Evolutionary conservation across 495 filamentous ascomycete species (phyloP), one percentile per base, ranked within the genome.

Genomic region (Hypoxylon intermedium): DNA sequence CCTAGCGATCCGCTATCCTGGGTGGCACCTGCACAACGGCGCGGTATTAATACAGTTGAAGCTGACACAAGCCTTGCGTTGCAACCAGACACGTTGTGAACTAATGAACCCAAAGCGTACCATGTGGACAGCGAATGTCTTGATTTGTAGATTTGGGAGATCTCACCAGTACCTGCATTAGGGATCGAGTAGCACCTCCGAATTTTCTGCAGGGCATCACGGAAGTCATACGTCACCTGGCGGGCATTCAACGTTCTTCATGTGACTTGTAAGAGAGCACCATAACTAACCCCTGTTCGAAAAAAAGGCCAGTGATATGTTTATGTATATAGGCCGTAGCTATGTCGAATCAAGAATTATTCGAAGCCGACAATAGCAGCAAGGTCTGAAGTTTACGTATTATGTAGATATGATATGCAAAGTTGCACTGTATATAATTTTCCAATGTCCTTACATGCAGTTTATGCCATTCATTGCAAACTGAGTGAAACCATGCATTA

Each of bases 401-500:
- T 60, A 65, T 59, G 54, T 15, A n/a, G n/a, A n/a, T n/a, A n/a
- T n/a, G n/a, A n/a, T 26, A 26, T 26, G 24, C 52, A 48, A 52
- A 18, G 16, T 26, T 59, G 45, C 45, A 51, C 20, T 43, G 16
- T 59, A 48, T 52, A 56, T 58, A 41, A 58, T 45, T 54, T 43
- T 20, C 55, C 45, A 24, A 56, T 45, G 3, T 47, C 54, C 51
- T 53, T 41, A 56, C 18, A 15, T 6, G 36, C 36, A 38, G 36
- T 38, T 44, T 52, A 59, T 67, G 40, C 54, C 54, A 48, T 53
- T 61, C 54, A 48, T 53, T 61, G 42, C 49, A 36, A 49, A 47
- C 46, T 38, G 0, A 38, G 33, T 45, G 18, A 36, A 43, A 49
- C 46, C 57, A 68, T 64, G 50, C 54, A 50, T n/a, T n/a, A n/a